Percentiles rank a stretch among this genome's conserved stretches.
Evolutionary conservation across 169 alveolate species (phyloP).

Genomic region (Eimeria zaria): DNA sequence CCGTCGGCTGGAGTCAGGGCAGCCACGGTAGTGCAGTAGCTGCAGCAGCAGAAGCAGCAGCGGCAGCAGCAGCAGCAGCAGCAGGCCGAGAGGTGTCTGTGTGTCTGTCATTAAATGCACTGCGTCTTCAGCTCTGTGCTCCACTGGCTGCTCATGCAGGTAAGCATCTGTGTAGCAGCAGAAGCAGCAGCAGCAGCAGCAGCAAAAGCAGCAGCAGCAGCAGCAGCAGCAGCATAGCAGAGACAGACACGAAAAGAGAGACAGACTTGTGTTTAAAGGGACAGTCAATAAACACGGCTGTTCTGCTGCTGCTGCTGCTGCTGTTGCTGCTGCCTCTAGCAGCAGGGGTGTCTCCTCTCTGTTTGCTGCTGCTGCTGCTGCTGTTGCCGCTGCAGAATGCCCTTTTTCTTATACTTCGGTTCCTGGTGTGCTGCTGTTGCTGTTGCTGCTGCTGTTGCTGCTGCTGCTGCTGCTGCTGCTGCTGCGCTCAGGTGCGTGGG

Average conservation of each 20-base stretch:
- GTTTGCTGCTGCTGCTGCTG: neutral
- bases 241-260: neutral
- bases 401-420: neutral
- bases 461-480: slow-evolving; percentile 60
- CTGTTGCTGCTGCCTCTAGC: neutral
- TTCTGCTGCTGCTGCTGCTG: too few relatives aligned
- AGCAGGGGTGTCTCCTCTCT: neutral
- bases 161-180: slow-evolving; percentile 6
- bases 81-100: neutral
- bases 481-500: slow-evolving; percentile 65
- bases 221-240: neutral
- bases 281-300: neutral
- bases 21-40: neutral
- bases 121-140: slow-evolving; percentile 43
- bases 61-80: slow-evolving; percentile 58
- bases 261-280: neutral
- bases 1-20: neutral
- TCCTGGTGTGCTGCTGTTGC: too few relatives aligned
- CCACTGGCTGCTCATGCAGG: slow-evolving; percentile 46
- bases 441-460: slow-evolving; percentile 41
- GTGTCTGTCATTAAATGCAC: slow-evolving; percentile 6
- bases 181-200: slow-evolving; percentile 12
- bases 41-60: slow-evolving; percentile 24
- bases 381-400: slow-evolving; percentile 30
- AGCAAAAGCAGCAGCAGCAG: neutral